Evolutionary conservation across 306 rosid genomes (phyloP).

Genomic region (Corylus americana): DNA sequence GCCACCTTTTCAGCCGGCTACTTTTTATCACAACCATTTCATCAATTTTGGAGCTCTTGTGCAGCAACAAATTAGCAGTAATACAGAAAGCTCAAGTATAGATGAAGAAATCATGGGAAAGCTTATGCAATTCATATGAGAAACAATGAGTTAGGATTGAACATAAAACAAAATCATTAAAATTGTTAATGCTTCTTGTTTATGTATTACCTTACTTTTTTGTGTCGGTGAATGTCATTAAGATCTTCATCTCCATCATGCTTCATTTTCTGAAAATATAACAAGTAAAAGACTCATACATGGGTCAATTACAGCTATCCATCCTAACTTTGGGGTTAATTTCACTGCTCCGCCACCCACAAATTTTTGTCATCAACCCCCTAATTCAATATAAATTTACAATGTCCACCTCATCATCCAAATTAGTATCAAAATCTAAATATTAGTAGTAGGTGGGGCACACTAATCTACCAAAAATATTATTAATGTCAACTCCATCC

Average conservation of each 20-base stretch:
- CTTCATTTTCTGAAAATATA: constrained; percentile 84
- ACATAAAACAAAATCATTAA: neutral
- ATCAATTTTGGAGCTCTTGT: constrained; percentile 83
- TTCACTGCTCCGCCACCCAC: neutral
- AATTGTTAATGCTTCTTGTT: constrained; percentile 18
- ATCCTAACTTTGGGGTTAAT: neutral
- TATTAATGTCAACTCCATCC: neutral
- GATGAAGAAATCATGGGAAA: constrained; percentile 8
- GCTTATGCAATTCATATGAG: constrained; percentile 6
- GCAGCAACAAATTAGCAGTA: constrained; percentile 51
- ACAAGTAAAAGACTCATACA: constrained; percentile 7
- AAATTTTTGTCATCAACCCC: neutral
- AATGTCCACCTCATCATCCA: neutral
- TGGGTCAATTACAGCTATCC: neutral
- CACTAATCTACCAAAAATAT: neutral
- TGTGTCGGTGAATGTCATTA: constrained; percentile 86
- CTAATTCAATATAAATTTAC: neutral
- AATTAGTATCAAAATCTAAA: neutral
- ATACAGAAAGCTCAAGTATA: constrained; percentile 25
- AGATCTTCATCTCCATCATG: constrained; percentile 94
- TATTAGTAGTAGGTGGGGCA: neutral
- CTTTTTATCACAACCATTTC: constrained; percentile 80
- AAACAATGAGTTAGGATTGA: neutral
- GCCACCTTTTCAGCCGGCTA: constrained; percentile 71
- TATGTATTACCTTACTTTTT: constrained; percentile 90